These are phyloP conservation scores for Aristolochia contorta DNA, from an alignment of 164 flowering plant species.

Conservation along the genomic window DNA sequence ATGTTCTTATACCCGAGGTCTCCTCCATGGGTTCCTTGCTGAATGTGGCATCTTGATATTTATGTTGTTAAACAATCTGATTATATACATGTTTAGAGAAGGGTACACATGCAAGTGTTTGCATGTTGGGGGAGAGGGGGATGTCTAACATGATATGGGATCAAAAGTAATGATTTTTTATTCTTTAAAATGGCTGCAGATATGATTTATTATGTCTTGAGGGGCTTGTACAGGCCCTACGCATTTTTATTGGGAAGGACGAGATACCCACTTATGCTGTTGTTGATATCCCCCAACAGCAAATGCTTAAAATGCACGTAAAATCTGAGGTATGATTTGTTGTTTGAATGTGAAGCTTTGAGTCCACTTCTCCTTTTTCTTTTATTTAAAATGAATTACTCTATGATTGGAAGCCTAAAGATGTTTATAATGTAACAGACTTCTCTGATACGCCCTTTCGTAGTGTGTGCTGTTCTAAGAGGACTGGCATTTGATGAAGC, in stretches of 20 bases:
- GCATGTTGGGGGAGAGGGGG: too few species aligned
- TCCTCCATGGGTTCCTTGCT: background rate
- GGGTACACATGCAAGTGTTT: too few species aligned
- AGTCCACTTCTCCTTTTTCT: background rate
- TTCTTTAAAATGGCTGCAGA: conserved; percentile 20
- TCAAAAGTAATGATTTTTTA: background rate
- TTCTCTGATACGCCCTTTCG: conserved; percentile 57
- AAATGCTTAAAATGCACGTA: conserved; percentile 74
- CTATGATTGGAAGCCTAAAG: background rate
- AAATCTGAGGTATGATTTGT: conserved; percentile 56
- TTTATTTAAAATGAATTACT: background rate
- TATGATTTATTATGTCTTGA: conserved; percentile 96
- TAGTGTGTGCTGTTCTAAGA: conserved; percentile 96
- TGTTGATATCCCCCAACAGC: conserved; percentile 31
- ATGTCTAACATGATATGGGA: background rate
- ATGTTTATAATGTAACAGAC: conserved; percentile 41
- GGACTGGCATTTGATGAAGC: conserved; percentile 76
- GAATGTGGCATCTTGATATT: background rate
- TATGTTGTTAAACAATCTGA: too few species aligned
- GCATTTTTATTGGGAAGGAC: conserved; percentile 50
- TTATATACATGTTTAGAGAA: too few species aligned
- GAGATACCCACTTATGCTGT: conserved; percentile 52
- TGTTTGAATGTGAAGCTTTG: background rate
- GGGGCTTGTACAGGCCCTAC: conserved; percentile 79
- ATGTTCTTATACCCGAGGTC: too few species aligned